These are phyloP conservation scores for Omphalotus guepiniiformis DNA, from an alignment of 768 basidiomycete genomes.

Conservation along the genomic window DNA sequence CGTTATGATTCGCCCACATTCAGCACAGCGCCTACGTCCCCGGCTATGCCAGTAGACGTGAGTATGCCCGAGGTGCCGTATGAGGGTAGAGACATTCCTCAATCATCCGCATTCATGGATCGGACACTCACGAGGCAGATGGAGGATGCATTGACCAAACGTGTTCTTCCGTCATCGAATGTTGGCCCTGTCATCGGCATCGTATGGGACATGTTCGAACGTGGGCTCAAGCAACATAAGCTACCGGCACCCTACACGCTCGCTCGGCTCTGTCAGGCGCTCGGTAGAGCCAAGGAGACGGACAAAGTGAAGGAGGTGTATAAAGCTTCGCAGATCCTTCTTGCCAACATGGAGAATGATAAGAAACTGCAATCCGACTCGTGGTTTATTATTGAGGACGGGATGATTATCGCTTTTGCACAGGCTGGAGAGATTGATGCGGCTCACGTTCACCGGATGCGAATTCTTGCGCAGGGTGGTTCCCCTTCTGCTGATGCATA, in stretches of 20 bases:
- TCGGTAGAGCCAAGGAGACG: constrained; percentile 61
- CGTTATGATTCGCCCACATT: no score
- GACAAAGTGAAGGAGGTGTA: constrained; percentile 66
- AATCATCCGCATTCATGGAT: no score
- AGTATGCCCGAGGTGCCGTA: no score
- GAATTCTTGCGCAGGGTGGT: constrained; percentile 73
- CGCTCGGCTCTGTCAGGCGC: constrained; percentile 58
- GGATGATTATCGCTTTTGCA: constrained; percentile 84
- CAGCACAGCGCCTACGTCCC: no score
- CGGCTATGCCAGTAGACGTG: no score
- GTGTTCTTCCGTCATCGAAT: no score
- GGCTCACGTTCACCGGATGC: constrained; percentile 75
- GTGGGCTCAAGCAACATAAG: background rate
- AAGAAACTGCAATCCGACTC: constrained; percentile 45
- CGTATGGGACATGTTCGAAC: background rate
- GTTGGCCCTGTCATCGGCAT: no score
- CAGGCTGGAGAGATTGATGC: constrained; percentile 75
- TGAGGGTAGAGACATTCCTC: no score
- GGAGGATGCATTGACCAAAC: no score
- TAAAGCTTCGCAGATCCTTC: constrained; percentile 55
- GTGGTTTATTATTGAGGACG: constrained; percentile 83
- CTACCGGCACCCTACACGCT: constrained; percentile 52
- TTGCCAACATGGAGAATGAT: constrained; percentile 41
- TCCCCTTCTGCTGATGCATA: constrained; percentile 88
- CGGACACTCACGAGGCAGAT: no score